Evolutionary conservation across 2,329 filamentous ascomycete species (phyloP).

Genomic region (Apiospora sp.): DNA sequence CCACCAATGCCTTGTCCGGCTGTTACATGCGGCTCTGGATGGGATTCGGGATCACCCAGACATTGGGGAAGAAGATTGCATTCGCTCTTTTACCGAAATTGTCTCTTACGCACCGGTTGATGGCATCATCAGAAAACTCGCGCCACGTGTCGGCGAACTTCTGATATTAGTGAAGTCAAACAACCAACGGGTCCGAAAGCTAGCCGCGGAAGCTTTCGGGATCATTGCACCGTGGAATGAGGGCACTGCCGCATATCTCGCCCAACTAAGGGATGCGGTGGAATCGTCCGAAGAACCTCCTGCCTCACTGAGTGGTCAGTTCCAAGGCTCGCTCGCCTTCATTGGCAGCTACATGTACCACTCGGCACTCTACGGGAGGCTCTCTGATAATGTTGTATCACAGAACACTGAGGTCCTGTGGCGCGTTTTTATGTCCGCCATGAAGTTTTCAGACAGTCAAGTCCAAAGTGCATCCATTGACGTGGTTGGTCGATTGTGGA

Average conservation of each 20-base stretch:
- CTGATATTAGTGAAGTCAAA: constrained; percentile 73
- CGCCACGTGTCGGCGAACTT: constrained; percentile 59
- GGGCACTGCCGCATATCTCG: constrained; percentile 50
- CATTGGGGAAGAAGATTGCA: constrained; percentile 43
- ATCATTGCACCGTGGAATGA: constrained; percentile 75
- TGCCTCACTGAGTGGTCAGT: constrained; percentile 40
- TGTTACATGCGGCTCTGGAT: constrained; percentile 64
- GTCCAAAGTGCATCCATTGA: constrained; percentile 40
- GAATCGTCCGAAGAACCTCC: constrained; percentile 36
- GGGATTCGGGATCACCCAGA: constrained; percentile 58
- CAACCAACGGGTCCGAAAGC: constrained; percentile 70
- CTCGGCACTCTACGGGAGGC: constrained; percentile 37
- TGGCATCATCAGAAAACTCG: constrained; percentile 45
- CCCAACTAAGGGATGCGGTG: constrained; percentile 41
- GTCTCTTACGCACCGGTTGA: constrained; percentile 42
- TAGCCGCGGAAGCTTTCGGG: constrained; percentile 76
- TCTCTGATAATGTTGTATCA: constrained; percentile 30
- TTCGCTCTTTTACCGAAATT: constrained; percentile 40
- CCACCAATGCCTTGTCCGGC: constrained; percentile 47
- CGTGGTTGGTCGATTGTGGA: constrained; percentile 44
- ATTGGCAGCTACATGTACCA: constrained; percentile 40
- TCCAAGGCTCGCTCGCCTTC: constrained; percentile 41
- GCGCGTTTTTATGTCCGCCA: constrained; percentile 30
- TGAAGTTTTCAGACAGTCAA: constrained; percentile 33
- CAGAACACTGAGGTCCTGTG: constrained; percentile 38